Evolutionary conservation across 2,329 filamentous ascomycete species (phyloP).

Genomic region (Capronia americana): DNA sequence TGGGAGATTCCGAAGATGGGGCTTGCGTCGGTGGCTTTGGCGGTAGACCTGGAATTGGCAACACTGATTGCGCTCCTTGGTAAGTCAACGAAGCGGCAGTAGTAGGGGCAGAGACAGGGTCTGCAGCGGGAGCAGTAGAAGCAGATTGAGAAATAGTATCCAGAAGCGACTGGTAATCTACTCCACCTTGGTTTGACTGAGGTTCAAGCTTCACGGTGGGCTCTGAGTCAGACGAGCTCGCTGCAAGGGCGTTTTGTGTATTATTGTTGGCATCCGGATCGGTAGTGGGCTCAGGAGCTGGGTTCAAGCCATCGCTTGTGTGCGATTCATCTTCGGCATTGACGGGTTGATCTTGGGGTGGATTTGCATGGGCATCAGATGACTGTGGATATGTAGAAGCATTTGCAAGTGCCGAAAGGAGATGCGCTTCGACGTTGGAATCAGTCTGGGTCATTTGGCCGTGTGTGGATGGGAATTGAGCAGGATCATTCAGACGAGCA

Average conservation of each 20-base stretch:
- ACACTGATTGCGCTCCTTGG: slow-evolving; percentile 44
- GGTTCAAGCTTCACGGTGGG: slow-evolving; percentile 24
- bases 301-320: slow-evolving; percentile 15
- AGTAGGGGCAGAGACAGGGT: slow-evolving; percentile 40
- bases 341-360: slow-evolving; percentile 11
- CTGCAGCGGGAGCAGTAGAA: slow-evolving; percentile 43
- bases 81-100: slow-evolving; percentile 41
- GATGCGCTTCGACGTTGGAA: slow-evolving; percentile 22
- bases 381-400: slow-evolving; percentile 24
- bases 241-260: slow-evolving; percentile 14
- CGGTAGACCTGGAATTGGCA: slow-evolving; percentile 50
- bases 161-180: slow-evolving; percentile 57
- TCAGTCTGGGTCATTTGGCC: slow-evolving; percentile 27
- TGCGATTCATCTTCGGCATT: slow-evolving; percentile 21
- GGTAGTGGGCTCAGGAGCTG: slow-evolving; percentile 22
- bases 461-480: slow-evolving; percentile 21
- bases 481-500: slow-evolving; percentile 27
- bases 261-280: slow-evolving; percentile 13
- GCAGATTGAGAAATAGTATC: slow-evolving; percentile 54
- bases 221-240: slow-evolving; percentile 19
- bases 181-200: slow-evolving; percentile 44
- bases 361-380: slow-evolving; percentile 26
- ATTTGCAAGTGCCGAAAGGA: slow-evolving; percentile 31
- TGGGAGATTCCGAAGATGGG: slow-evolving; percentile 46
- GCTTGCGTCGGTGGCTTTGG: slow-evolving; percentile 55